Evolutionary conservation across 805 yeast species (phyloP).

Genomic region (Nakazawaea holstii): DNA sequence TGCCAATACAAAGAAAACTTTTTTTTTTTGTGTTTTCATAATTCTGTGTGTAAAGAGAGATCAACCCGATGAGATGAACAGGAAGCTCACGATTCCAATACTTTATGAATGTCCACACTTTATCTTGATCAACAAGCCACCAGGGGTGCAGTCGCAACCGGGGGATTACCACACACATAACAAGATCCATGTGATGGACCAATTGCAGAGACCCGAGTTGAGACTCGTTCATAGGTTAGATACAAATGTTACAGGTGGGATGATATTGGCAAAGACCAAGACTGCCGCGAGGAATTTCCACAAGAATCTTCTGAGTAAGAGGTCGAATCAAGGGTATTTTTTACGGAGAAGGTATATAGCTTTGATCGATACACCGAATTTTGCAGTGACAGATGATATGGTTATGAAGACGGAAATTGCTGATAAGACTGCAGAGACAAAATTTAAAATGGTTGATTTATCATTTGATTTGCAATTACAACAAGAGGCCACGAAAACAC

Average conservation of each 20-base stretch:
- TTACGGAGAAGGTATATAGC: slow-evolving; percentile 32
- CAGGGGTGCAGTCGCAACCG: slow-evolving; percentile 28
- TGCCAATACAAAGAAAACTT: neutral
- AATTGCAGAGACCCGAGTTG: slow-evolving; percentile 11
- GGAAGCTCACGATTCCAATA: slow-evolving; percentile 2
- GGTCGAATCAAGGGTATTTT: slow-evolving; percentile 30
- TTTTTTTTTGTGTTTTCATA: neutral
- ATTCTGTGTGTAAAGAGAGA: neutral
- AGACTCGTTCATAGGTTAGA: slow-evolving; percentile 34
- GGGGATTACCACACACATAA: slow-evolving; percentile 16
- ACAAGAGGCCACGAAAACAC: slow-evolving; percentile 13
- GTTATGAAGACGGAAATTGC: neutral
- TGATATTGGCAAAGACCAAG: slow-evolving; percentile 29
- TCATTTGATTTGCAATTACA: neutral
- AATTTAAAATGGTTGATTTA: slow-evolving; percentile 8
- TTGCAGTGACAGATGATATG: neutral
- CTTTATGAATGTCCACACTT: slow-evolving; percentile 17
- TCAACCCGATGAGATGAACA: neutral
- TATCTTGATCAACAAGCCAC: slow-evolving; percentile 30
- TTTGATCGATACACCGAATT: slow-evolving; percentile 8
- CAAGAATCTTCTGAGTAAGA: slow-evolving; percentile 22
- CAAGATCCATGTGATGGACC: slow-evolving; percentile 10
- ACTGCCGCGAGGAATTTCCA: slow-evolving; percentile 27
- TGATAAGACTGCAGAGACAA: slow-evolving; percentile 12
- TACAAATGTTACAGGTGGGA: slow-evolving; percentile 33